These are phyloP conservation scores for Scopulariopsis brevicaulis DNA, from an alignment of 2,329 filamentous ascomycete species.

Conservation along the genomic window DNA sequence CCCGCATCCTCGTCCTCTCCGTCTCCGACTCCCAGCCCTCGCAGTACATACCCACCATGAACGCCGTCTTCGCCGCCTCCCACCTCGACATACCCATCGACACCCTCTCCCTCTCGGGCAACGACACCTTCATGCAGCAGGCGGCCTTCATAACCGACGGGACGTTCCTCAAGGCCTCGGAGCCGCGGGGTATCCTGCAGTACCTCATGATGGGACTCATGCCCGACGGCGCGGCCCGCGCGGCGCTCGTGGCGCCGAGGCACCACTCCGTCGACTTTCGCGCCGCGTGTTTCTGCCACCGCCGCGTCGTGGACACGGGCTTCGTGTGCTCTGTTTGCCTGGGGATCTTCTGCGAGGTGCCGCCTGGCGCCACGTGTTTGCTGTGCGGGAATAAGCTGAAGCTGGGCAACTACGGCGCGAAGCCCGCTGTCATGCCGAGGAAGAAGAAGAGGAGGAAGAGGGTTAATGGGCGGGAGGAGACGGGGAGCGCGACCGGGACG, in stretches of 20 bases:
- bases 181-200: constrained; percentile 66
- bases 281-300: constrained; percentile 96
- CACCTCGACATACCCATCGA: constrained; percentile 83
- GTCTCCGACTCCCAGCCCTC: constrained; percentile 77
- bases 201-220: constrained; percentile 94
- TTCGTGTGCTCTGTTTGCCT: constrained; percentile 96
- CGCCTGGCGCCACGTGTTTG: constrained; percentile 56
- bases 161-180: constrained; percentile 38
- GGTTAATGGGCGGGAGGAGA: constrained; percentile 43
- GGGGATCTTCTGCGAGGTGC: constrained; percentile 74
- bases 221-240: constrained; percentile 43
- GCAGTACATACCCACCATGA: constrained; percentile 98
- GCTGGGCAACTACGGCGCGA: constrained; percentile 65
- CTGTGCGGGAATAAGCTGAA: constrained; percentile 73
- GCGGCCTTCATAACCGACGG: constrained; percentile 55
- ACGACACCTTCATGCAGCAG: constrained; percentile 89
- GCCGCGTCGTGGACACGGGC: constrained; percentile 79
- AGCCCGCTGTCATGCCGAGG: constrained; percentile 61
- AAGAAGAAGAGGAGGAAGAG: constrained; percentile 67
- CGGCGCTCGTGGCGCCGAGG: constrained; percentile 64
- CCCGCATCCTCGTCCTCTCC: constrained; percentile 79
- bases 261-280: constrained; percentile 88
- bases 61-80: constrained; percentile 90
- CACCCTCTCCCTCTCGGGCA: constrained; percentile 73
- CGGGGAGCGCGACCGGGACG: constrained; percentile 48